Evolutionary conservation across 441 rosid genomes (phyloP).

Genomic region (Euphorbia corollata): DNA sequence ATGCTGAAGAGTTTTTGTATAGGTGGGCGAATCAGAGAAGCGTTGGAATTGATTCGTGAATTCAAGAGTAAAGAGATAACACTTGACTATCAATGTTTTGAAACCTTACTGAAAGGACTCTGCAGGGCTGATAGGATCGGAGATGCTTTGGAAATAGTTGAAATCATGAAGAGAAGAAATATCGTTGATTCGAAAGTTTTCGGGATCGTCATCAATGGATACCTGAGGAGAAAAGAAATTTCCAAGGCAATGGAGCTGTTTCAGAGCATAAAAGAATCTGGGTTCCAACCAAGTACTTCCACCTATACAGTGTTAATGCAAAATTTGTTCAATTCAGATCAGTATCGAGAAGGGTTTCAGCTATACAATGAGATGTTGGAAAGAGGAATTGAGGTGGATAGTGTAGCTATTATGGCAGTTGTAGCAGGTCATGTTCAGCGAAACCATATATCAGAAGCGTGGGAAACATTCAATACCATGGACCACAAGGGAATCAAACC

Average conservation of each 20-base stretch:
- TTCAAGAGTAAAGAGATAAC: conserved; percentile 42
- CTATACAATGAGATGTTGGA: conserved; percentile 62
- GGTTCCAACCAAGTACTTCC: conserved; percentile 38
- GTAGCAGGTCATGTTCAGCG: conserved; percentile 59
- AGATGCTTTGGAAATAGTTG: conserved; percentile 68
- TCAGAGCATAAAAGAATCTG: conserved; percentile 44
- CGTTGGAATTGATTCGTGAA: conserved; percentile 51
- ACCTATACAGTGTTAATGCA: conserved; percentile 68
- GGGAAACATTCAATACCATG: conserved; percentile 52
- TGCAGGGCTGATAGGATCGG: conserved; percentile 51
- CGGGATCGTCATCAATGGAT: conserved; percentile 50
- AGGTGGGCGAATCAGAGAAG: conserved; percentile 62
- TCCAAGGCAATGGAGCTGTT: conserved; percentile 52
- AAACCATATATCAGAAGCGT: conserved; percentile 53
- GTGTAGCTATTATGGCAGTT: conserved; percentile 47
- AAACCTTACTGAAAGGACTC: conserved; percentile 64
- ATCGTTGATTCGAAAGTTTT: conserved; percentile 41
- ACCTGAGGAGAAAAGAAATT: conserved; percentile 49
- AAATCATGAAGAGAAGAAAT: conserved; percentile 53
- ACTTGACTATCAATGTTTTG: conserved; percentile 40
- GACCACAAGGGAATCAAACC: conserved; percentile 48
- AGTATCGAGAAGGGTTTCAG: conserved; percentile 46
- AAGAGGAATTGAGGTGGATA: conserved; percentile 47
- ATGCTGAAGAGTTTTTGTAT: conserved; percentile 59
- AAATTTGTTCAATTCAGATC: conserved; percentile 39